Conservation (phyloP, 371 early-diverging fungal species). For the Apophysomyces trapeziformis region DNA sequence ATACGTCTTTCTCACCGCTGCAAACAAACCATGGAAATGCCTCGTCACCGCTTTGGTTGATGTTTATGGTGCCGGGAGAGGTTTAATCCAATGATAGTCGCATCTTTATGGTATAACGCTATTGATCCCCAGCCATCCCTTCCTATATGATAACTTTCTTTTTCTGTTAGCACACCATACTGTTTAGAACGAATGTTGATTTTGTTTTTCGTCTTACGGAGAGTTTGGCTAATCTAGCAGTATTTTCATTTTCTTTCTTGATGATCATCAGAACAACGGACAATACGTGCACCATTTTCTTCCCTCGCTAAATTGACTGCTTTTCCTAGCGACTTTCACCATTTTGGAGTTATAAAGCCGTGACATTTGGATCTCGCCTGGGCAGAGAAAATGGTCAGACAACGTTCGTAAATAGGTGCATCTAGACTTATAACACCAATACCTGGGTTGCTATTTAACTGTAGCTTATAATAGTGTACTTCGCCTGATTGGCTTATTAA, state of each 20-base stretch:
- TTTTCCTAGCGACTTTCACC: conserved; percentile 39
- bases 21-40: conserved; percentile 70
- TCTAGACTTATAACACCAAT: conserved; percentile 71
- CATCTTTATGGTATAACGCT: conserved; percentile 56
- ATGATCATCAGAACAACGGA: conserved; percentile 70
- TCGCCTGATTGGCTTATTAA: conserved; percentile 36
- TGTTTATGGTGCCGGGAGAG: conserved; percentile 61
- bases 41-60: conserved; percentile 73
- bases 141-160: conserved; percentile 16
- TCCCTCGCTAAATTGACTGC: conserved; percentile 72
- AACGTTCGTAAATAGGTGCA: not conserved
- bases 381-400: not conserved
- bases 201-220: conserved; percentile 16
- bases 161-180: not conserved
- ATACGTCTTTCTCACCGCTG: not conserved
- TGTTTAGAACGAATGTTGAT: too few species aligned
- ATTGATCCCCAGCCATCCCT: conserved; percentile 77
- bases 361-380: conserved; percentile 77
- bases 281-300: conserved; percentile 72
- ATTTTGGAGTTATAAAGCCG: conserved; percentile 68
- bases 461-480: conserved; percentile 59
- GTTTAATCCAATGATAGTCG: conserved; percentile 71
- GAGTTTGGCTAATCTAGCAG: conserved; percentile 61
- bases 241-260: conserved; percentile 69
- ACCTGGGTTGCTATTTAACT: conserved; percentile 79